phyloP scores from a whole-genome alignment of 2,329 filamentous ascomycete species.

The Scopulariopsis brevicaulis region DNA sequence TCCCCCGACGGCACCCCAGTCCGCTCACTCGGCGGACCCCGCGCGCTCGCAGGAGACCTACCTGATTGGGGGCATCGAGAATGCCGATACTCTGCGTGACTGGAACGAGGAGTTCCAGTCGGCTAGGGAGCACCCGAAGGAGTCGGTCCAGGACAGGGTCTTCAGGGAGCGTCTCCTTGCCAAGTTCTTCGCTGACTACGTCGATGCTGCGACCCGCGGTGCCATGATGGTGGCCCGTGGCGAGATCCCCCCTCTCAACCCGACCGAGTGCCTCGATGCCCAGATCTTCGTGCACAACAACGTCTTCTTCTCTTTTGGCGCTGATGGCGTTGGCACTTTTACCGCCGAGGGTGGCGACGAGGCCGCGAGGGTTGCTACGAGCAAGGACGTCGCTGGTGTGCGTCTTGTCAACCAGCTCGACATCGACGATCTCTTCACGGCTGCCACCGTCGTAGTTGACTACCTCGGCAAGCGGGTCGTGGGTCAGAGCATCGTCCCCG shows the following conservation, averaged over 20 bases:
- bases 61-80: slow-evolving; percentile 81
- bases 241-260: slow-evolving; percentile 88
- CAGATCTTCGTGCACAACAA: slow-evolving; percentile 99
- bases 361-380: slow-evolving; percentile 87
- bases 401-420: slow-evolving; percentile 95
- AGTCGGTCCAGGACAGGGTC: slow-evolving; percentile 87
- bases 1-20: slow-evolving; percentile 49
- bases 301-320: slow-evolving; percentile 97
- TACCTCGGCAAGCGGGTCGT: slow-evolving; percentile 96
- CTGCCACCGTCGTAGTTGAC: slow-evolving; percentile 91
- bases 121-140: slow-evolving; percentile 85
- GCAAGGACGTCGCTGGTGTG: slow-evolving; percentile 92
- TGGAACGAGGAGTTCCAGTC: slow-evolving; percentile 99
- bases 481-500: slow-evolving; percentile 94
- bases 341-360: slow-evolving; percentile 94
- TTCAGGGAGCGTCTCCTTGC: slow-evolving; percentile 90
- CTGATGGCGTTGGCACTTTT: slow-evolving; percentile 94
- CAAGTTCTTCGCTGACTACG: slow-evolving; percentile 96
- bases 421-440: slow-evolving; percentile 86
- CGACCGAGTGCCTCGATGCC: slow-evolving; percentile 81
- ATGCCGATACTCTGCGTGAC: slow-evolving; percentile 85
- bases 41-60: slow-evolving; percentile 89
- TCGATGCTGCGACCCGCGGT: slow-evolving; percentile 84
- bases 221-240: slow-evolving; percentile 86
- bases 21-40: slow-evolving; percentile 68